phyloP scores from a whole-genome alignment of 345 rosid genomes.

The Pistacia atlantica region DNA sequence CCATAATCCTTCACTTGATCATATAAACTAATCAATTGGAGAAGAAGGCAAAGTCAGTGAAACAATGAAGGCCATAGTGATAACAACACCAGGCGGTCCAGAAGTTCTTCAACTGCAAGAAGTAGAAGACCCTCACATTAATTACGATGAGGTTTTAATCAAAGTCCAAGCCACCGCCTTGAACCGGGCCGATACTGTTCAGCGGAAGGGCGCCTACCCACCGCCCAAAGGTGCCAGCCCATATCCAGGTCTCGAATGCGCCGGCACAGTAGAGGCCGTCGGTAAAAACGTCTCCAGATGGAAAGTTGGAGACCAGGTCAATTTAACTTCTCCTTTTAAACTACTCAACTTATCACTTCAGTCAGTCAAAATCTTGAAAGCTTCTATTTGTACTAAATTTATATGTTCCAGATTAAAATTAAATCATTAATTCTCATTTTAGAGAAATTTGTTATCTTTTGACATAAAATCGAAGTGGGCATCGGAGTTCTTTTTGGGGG shows the following conservation, averaged over 20 bases:
- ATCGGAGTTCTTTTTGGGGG: too few relatives aligned
- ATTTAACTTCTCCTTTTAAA: too few relatives aligned
- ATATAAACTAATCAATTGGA: not conserved
- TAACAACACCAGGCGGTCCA: slow-evolving; percentile 70
- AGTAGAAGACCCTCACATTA: slow-evolving; percentile 66
- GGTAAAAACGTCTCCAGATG: slow-evolving; percentile 71
- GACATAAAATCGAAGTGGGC: too few relatives aligned
- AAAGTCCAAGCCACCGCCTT: slow-evolving; percentile 74
- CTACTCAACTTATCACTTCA: too few relatives aligned
- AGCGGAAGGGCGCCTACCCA: slow-evolving; percentile 67
- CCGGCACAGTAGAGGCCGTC: slow-evolving; percentile 67
- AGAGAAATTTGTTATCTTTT: too few relatives aligned
- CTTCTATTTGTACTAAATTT: too few relatives aligned
- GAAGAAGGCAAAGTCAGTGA: not conserved
- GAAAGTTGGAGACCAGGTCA: slow-evolving; percentile 79
- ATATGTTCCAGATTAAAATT: too few relatives aligned
- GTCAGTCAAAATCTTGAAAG: too few relatives aligned
- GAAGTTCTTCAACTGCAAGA: slow-evolving; percentile 74
- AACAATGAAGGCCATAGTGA: slow-evolving; percentile 82
- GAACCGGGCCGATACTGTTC: slow-evolving; percentile 77
- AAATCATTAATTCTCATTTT: too few relatives aligned
- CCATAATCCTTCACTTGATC: not conserved
- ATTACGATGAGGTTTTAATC: slow-evolving; percentile 73
- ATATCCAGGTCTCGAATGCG: slow-evolving; percentile 81
- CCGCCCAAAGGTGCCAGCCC: slow-evolving; percentile 84